These are phyloP conservation scores for Alopecurus myosuroides DNA, from an alignment of 176 grass and related monocot genomes.

Conservation along the genomic window DNA sequence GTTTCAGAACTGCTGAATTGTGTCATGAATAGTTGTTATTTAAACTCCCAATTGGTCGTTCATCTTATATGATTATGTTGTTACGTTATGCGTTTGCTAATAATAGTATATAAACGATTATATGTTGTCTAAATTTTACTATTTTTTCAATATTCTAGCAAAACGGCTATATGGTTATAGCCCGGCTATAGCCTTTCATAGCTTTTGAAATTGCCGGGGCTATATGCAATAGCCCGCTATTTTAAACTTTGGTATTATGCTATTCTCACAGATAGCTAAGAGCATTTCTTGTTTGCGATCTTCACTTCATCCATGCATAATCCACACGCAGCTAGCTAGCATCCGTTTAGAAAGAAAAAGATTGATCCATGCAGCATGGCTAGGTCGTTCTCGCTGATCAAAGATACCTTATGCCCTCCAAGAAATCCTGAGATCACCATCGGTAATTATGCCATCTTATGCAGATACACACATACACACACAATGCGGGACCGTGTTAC, in stretches of 20 bases:
- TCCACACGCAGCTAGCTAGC: slow-evolving; percentile 5
- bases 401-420: slow-evolving; percentile 30
- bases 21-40: no score
- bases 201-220: no score
- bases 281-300: neutral
- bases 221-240: no score
- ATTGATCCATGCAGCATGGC: neutral
- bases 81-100: no score
- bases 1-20: no score
- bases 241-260: neutral
- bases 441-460: slow-evolving; percentile 15
- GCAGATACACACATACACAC: neutral
- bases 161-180: no score
- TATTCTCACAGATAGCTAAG: neutral
- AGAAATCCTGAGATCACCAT: slow-evolving; percentile 29
- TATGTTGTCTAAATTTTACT: no score
- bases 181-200: no score
- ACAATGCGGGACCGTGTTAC: neutral
- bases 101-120: no score
- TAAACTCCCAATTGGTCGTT: no score
- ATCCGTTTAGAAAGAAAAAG: neutral
- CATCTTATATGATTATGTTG: no score
- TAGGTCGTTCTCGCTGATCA: slow-evolving; percentile 2
- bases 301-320: neutral
- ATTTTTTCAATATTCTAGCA: no score